phyloP scores from a whole-genome alignment of 306 rosid species.

The Fagus crenata region DNA sequence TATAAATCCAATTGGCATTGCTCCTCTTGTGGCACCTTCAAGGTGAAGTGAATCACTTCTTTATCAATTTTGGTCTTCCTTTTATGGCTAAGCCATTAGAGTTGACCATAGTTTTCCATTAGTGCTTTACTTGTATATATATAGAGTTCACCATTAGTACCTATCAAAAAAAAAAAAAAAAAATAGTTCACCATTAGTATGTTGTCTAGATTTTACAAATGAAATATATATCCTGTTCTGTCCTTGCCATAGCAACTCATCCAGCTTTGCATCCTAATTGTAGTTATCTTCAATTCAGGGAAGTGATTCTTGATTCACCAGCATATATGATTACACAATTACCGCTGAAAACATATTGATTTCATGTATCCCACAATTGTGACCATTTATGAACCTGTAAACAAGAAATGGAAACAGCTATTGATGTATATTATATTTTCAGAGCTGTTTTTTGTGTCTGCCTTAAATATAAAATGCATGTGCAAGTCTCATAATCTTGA shows the following conservation, averaged over 20 bases:
- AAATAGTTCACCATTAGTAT: too few relatives aligned
- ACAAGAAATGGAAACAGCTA: neutral
- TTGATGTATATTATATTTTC: slow-evolving; percentile 3
- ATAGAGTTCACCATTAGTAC: too few relatives aligned
- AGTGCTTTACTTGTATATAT: too few relatives aligned
- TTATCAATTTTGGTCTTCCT: neutral
- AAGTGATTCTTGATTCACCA: neutral
- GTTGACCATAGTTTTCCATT: neutral
- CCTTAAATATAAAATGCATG: neutral
- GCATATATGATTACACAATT: neutral
- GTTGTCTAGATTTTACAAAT: neutral
- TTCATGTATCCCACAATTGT: neutral
- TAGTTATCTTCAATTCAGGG: neutral
- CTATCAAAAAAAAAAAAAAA: too few relatives aligned
- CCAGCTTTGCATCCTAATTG: neutral
- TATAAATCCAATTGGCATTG: neutral
- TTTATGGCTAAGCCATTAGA: slow-evolving; percentile 12
- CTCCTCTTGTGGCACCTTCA: neutral
- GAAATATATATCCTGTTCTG: neutral
- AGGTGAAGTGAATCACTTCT: neutral
- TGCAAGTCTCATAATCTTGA: slow-evolving; percentile 23
- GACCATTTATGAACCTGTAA: neutral
- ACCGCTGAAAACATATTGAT: neutral
- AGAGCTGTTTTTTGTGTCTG: slow-evolving; percentile 19
- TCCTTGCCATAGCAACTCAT: neutral